Conservation (phyloP, 768 basidiomycete genomes). For the Russula virescens region DNA sequence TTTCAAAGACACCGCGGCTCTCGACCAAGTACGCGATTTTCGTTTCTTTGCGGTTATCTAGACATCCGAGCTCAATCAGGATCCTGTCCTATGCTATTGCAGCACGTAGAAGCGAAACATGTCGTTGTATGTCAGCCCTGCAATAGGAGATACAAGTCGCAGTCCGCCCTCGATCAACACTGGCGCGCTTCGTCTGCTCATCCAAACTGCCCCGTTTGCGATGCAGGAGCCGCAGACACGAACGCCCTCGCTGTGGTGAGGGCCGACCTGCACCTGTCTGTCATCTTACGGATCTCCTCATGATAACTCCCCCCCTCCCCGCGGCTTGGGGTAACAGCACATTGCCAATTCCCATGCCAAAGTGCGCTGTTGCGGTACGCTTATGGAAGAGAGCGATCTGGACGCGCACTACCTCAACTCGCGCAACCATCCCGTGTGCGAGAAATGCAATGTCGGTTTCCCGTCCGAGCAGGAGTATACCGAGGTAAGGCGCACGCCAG, state of each 20-base stretch:
- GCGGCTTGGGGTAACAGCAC: conserved; percentile 10
- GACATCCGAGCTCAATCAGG: background rate
- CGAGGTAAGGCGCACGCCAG: conserved; percentile 4
- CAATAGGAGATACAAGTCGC: conserved; percentile 14
- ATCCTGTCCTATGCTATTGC: background rate
- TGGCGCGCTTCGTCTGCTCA: conserved; percentile 18
- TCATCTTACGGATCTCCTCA: background rate
- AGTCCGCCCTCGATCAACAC: conserved; percentile 23
- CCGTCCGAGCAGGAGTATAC: conserved; percentile 4
- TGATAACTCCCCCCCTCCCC: too few species aligned
- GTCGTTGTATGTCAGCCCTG: conserved; percentile 16
- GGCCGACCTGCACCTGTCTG: background rate
- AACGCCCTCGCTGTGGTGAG: conserved; percentile 18
- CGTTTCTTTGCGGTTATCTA: background rate
- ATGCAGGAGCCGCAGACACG: conserved; percentile 1
- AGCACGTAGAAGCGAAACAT: conserved; percentile 23
- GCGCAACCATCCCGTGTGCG: conserved; percentile 16
- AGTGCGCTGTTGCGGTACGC: conserved; percentile 19
- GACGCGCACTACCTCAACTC: conserved; percentile 21
- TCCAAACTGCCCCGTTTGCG: conserved; percentile 18
- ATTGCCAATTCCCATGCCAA: conserved; percentile 17
- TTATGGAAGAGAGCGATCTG: conserved; percentile 17
- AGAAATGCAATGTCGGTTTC: conserved; percentile 16
- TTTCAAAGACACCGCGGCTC: conserved; percentile 17
- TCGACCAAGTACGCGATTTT: conserved; percentile 15